Evolutionary conservation across 2,329 filamentous ascomycete species (phyloP).

Genomic region (Penicillium sp.): DNA sequence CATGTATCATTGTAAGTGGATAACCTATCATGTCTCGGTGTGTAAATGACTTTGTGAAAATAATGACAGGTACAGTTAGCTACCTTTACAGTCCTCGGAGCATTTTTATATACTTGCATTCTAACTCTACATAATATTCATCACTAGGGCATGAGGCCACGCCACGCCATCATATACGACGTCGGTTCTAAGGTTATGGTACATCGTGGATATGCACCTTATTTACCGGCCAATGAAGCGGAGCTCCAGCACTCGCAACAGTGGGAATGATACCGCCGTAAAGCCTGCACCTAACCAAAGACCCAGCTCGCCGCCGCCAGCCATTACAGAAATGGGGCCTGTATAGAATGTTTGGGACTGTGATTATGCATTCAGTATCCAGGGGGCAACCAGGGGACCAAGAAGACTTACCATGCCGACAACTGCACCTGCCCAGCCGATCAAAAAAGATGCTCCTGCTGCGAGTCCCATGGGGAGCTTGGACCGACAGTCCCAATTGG

Average conservation of each 20-base stretch:
- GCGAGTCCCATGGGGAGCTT: slow-evolving; percentile 46
- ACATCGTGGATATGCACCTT: too few relatives aligned
- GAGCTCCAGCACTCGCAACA: slow-evolving; percentile 37
- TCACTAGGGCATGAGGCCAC: background rate
- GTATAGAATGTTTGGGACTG: slow-evolving; percentile 42
- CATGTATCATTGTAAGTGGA: too few relatives aligned
- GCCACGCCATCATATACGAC: background rate
- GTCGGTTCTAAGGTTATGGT: too few relatives aligned
- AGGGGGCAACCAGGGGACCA: background rate
- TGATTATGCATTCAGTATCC: background rate
- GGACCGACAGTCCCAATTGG: slow-evolving; percentile 40
- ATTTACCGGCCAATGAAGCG: slow-evolving; percentile 29
- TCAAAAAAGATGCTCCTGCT: slow-evolving; percentile 38
- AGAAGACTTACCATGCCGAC: slow-evolving; percentile 39
- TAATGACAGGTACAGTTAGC: background rate
- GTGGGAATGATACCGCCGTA: slow-evolving; percentile 37
- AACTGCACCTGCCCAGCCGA: slow-evolving; percentile 45
- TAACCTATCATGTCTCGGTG: too few relatives aligned
- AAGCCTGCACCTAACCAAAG: slow-evolving; percentile 40
- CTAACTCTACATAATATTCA: too few relatives aligned
- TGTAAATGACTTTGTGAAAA: background rate
- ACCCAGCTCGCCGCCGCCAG: slow-evolving; percentile 39
- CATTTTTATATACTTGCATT: too few relatives aligned
- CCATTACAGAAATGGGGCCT: slow-evolving; percentile 38
- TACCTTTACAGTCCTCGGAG: background rate